Percentiles rank a stretch among this genome's conserved stretches.
Evolutionary conservation across 208 protist species (phyloP).

Genomic region (Trypanosoma theileri): DNA sequence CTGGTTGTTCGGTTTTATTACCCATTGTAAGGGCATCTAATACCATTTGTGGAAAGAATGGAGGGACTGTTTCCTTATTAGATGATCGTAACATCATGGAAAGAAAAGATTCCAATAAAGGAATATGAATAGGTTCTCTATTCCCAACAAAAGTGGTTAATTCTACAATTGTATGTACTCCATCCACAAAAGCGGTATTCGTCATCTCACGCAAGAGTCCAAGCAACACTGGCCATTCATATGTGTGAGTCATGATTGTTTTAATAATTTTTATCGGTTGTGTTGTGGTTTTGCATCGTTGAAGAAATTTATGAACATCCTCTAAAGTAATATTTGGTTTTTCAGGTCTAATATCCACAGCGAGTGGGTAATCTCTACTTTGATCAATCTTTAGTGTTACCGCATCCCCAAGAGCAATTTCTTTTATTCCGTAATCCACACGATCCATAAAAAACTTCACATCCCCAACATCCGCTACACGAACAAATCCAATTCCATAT

Average conservation of each 20-base stretch:
- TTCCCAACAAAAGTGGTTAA: slow-evolving; percentile 84
- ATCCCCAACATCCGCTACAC: slow-evolving; percentile 64
- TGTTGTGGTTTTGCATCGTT: slow-evolving; percentile 49
- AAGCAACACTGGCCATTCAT: slow-evolving; percentile 82
- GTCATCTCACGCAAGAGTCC: slow-evolving; percentile 32
- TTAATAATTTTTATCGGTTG: slow-evolving; percentile 67
- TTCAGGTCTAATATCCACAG: slow-evolving; percentile 78
- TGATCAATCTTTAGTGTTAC: slow-evolving; percentile 80
- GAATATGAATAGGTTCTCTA: slow-evolving; percentile 80
- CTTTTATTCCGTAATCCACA: slow-evolving; percentile 79
- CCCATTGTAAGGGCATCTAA: slow-evolving; percentile 31
- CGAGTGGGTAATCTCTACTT: slow-evolving; percentile 78
- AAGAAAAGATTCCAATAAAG: slow-evolving; percentile 66
- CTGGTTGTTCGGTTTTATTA: slow-evolving; percentile 1
- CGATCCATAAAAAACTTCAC: slow-evolving; percentile 85
- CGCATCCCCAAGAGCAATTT: slow-evolving; percentile 54
- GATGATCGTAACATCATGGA: slow-evolving; percentile 32
- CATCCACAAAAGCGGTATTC: slow-evolving; percentile 43
- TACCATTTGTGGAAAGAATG: slow-evolving; percentile 76
- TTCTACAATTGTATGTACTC: slow-evolving; percentile 67
- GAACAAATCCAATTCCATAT: slow-evolving; percentile 77
- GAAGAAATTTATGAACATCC: slow-evolving; percentile 68
- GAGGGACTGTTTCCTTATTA: slow-evolving; percentile 5
- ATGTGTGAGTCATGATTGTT: slow-evolving; percentile 75
- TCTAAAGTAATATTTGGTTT: slow-evolving; percentile 52